These are phyloP conservation scores for Nicotiana obtusifolia DNA, from an alignment of 257 asterid species.

Conservation along the genomic window DNA sequence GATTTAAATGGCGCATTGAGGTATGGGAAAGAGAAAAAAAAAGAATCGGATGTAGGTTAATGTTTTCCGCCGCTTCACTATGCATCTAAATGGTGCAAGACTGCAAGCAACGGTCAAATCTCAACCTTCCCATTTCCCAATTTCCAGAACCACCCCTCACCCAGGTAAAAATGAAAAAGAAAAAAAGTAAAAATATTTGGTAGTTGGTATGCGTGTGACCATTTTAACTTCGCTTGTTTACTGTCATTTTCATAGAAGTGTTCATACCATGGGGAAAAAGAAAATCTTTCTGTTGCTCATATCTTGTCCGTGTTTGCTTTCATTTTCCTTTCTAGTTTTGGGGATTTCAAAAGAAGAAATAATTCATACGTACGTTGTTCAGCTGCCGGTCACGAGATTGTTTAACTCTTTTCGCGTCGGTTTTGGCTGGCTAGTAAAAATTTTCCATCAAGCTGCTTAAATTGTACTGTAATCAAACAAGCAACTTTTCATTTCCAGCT, in stretches of 20 bases:
- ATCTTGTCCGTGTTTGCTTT: background rate
- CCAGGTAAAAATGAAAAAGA: no score
- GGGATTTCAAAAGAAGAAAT: background rate
- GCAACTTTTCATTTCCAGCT: background rate
- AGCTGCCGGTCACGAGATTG: background rate
- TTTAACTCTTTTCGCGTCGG: background rate
- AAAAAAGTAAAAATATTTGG: background rate
- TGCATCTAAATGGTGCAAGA: no score
- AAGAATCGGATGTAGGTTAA: no score
- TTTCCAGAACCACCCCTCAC: no score
- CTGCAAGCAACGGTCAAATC: no score
- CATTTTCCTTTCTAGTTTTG: background rate
- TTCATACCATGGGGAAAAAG: background rate
- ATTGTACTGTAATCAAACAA: background rate
- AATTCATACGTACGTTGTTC: background rate
- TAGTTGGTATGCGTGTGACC: background rate
- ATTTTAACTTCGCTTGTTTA: background rate
- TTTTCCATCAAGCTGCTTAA: background rate
- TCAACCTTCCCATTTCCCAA: no score
- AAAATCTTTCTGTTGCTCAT: background rate
- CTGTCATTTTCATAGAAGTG: conserved; percentile 23
- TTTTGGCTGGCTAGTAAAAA: conserved; percentile 6
- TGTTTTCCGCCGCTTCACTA: no score
- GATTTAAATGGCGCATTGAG: no score
- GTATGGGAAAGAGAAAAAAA: no score